phyloP scores from a whole-genome alignment of 371 early-diverging fungal species.

The Mortierella sp. region DNA sequence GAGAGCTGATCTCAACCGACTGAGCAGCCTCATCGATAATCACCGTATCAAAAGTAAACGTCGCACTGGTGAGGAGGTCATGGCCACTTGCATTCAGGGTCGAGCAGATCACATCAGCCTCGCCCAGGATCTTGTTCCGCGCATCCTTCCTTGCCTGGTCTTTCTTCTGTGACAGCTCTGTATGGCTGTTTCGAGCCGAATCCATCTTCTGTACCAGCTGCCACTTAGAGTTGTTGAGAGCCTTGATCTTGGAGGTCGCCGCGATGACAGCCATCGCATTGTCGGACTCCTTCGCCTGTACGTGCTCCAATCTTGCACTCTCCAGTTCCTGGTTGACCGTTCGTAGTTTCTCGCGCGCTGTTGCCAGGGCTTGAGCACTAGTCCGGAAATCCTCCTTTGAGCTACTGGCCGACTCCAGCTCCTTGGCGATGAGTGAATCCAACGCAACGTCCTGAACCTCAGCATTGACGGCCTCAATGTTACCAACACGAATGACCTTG shows the following conservation, averaged over 20 bases:
- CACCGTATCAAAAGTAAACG: slow-evolving; percentile 81
- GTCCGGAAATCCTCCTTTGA: slow-evolving; percentile 51
- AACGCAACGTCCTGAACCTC: slow-evolving; percentile 81
- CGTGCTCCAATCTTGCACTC: slow-evolving; percentile 63
- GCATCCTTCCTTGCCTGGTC: slow-evolving; percentile 66
- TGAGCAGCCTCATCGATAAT: slow-evolving; percentile 99
- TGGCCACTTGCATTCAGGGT: slow-evolving; percentile 93
- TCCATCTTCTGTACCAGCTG: slow-evolving; percentile 52
- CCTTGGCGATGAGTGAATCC: slow-evolving; percentile 71
- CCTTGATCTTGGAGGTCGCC: slow-evolving; percentile 42
- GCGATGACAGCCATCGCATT: slow-evolving; percentile 41
- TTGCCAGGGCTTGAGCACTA: slow-evolving; percentile 35
- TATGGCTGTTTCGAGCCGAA: slow-evolving; percentile 46
- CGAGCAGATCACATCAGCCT: slow-evolving; percentile 83
- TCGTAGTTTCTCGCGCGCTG: slow-evolving; percentile 42
- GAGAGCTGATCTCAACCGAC: slow-evolving; percentile 88
- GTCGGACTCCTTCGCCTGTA: slow-evolving; percentile 65
- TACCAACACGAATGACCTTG: slow-evolving; percentile 89
- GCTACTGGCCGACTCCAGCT: slow-evolving; percentile 54
- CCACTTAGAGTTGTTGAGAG: slow-evolving; percentile 47
- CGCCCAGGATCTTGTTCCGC: slow-evolving; percentile 76
- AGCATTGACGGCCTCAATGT: slow-evolving; percentile 78
- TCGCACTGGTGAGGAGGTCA: slow-evolving; percentile 76
- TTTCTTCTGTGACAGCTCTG: slow-evolving; percentile 50
- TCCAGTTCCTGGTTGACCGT: slow-evolving; percentile 55